Percentiles rank a stretch among this genome's conserved stretches.
Evolutionary conservation across 139 green algal genomes (phyloP).

Genomic region (Closterium sp.): DNA sequence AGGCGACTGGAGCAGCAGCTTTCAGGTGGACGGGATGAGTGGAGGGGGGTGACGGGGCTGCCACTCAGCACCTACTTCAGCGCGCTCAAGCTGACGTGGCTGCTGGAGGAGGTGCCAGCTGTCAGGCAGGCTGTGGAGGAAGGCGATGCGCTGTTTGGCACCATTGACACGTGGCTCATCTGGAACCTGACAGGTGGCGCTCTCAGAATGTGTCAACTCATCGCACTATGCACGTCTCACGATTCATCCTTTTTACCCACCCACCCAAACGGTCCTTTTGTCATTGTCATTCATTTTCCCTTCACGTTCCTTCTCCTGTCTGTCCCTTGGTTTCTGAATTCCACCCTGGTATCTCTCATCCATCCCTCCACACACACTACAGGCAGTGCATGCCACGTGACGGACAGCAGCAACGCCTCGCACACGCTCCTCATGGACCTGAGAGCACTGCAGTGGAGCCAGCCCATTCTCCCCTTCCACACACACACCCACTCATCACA

Average conservation of each 20-base stretch:
- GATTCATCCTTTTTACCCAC: not conserved
- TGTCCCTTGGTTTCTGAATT: too few relatives aligned
- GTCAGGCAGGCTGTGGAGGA: conserved; percentile 61
- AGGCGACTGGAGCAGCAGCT: conserved; percentile 55
- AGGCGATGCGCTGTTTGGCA: conserved; percentile 73
- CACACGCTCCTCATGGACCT: conserved; percentile 64
- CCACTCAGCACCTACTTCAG: conserved; percentile 96
- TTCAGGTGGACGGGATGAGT: conserved; percentile 51
- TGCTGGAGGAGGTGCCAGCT: conserved; percentile 79
- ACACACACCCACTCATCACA: too few relatives aligned
- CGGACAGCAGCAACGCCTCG: conserved; percentile 91
- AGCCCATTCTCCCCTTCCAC: too few relatives aligned
- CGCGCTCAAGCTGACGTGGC: conserved; percentile 89
- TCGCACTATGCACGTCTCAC: not conserved
- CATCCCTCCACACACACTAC: too few relatives aligned
- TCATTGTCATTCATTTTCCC: not conserved
- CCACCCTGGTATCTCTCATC: too few relatives aligned
- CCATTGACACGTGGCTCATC: conserved; percentile 95
- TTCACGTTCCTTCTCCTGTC: too few relatives aligned
- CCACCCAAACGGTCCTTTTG: not conserved
- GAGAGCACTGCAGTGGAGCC: too few relatives aligned
- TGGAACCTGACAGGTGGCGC: conserved; percentile 81
- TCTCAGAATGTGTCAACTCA: not conserved
- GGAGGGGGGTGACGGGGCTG: conserved; percentile 78
- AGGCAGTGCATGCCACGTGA: conserved; percentile 69